Evolutionary conservation across 1,284 basidiomycete genomes (phyloP), one percentile per base, ranked within the genome.

Genomic region (Ganoderma multipileum): DNA sequence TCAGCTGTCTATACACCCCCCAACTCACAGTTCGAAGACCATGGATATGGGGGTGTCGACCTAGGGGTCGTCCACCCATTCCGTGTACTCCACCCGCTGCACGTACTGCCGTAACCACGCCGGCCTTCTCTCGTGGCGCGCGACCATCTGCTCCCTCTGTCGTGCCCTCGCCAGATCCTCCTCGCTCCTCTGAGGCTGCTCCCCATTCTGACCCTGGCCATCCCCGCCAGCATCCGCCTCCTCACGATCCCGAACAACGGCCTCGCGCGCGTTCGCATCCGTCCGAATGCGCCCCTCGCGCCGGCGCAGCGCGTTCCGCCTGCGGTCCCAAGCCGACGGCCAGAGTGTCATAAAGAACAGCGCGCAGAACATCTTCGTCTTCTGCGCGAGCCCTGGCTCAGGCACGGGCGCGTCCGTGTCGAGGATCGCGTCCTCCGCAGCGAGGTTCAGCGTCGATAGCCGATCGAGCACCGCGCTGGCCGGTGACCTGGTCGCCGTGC

Each of bases 281-380:
- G 88, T 90, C 72, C 91, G 83, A 28, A 94, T 78, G 41, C 85
- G 83, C 3, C 90, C 90, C 79, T 94, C 92, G 52, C 92, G 81
- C 69, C 83, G 83, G 74, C 88, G 81, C 73, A 94, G 82, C 14
- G 84, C 84, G 26, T 77, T 79, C 58, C 92, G 83, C 71, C 92
- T 83, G 68, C 89, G 86, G 73, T 93, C 89, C 89, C 93, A 94
- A 54, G 93, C 82, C 36, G 91, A 92, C 5, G 92, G 92, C 76
- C 92, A 87, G 42, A 92, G 77, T 30, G 92, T 92, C 30, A 87
- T 80, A 57, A 90, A 59, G 60, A 94, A 80, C 61, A 94, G 78
- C 26, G 81, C 78, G 26, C 88, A 69, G 76, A 94, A 93, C 26
- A 87, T 85, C 64, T 78, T 79, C 41, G 82, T 69, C 74, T 87